phyloP scores from a whole-genome alignment of 495 filamentous ascomycete genomes.

The Pyronema omphalodes region DNA sequence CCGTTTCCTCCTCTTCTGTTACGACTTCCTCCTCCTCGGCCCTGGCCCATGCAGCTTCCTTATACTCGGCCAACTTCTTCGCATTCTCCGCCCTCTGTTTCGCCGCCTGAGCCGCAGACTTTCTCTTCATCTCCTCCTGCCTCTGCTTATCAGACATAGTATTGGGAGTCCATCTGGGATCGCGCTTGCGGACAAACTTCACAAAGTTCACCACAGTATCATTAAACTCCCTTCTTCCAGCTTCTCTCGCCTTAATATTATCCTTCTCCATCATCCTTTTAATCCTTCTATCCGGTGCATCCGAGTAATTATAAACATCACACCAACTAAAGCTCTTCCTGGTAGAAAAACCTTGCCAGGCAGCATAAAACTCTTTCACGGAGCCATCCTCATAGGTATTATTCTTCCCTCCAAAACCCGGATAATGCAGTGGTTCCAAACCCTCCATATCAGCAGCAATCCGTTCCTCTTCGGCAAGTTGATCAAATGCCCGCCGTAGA shows the following conservation, averaged over 20 bases:
- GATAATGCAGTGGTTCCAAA: slow-evolving; percentile 41
- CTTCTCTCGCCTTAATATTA: slow-evolving; percentile 70
- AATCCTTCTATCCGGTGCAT: slow-evolving; percentile 70
- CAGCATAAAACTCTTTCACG: slow-evolving; percentile 63
- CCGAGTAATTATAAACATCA: slow-evolving; percentile 59
- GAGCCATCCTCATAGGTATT: slow-evolving; percentile 27
- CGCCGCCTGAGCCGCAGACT: slow-evolving; percentile 67
- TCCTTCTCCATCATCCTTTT: slow-evolving; percentile 87
- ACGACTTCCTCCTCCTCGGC: slow-evolving; percentile 31
- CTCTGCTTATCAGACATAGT: slow-evolving; percentile 59
- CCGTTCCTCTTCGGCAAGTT: slow-evolving; percentile 64
- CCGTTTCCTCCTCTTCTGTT: slow-evolving; percentile 13
- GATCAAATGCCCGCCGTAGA: slow-evolving; percentile 53
- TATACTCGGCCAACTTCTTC: slow-evolving; percentile 45
- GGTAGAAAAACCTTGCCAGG: slow-evolving; percentile 69
- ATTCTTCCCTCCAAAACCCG: slow-evolving; percentile 53
- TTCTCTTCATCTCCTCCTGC: slow-evolving; percentile 59
- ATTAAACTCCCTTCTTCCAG: slow-evolving; percentile 73
- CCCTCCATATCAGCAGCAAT: slow-evolving; percentile 51
- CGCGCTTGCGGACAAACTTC: slow-evolving; percentile 78
- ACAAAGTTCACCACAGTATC: slow-evolving; percentile 76
- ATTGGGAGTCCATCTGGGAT: slow-evolving; percentile 58
- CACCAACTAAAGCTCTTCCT: slow-evolving; percentile 77
- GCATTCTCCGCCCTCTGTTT: slow-evolving; percentile 63
- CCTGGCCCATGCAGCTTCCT: slow-evolving; percentile 63